Percentiles rank a stretch among this genome's conserved stretches.
phyloP scores from a whole-genome alignment of 495 filamentous ascomycete species.

The Xylaria nigripes region DNA sequence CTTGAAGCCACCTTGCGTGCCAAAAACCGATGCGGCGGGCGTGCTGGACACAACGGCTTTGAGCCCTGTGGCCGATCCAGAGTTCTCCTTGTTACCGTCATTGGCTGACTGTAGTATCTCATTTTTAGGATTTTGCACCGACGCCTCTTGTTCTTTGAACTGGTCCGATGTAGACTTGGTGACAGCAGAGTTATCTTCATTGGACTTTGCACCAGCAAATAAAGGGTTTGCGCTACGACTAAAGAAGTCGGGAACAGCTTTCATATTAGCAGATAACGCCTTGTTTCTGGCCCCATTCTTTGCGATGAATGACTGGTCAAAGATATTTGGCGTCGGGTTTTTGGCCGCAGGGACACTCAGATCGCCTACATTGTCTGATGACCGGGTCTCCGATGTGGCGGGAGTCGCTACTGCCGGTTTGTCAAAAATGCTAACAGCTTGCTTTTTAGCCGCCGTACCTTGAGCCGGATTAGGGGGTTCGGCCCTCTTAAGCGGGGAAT shows the following conservation, averaged over 20 bases:
- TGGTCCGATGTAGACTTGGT: conserved; percentile 14
- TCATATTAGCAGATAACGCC: conserved; percentile 2
- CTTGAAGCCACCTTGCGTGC: conserved; percentile 13
- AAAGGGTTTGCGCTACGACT: conserved; percentile 4
- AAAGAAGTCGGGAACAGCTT: conserved; percentile 15
- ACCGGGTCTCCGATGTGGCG: not conserved
- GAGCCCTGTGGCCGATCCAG: not conserved
- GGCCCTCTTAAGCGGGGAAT: conserved; percentile 17
- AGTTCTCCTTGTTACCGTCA: not conserved
- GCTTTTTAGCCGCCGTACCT: conserved; percentile 19
- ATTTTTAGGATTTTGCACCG: not conserved
- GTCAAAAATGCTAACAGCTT: conserved; percentile 12
- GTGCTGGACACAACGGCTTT: conserved; percentile 8
- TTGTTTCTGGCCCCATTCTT: not conserved
- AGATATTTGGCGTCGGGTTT: conserved; percentile 5
- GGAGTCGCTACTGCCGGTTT: not conserved
- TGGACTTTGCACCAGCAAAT: conserved; percentile 3
- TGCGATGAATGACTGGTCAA: conserved; percentile 11
- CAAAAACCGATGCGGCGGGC: conserved; percentile 24
- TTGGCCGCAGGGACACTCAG: not conserved
- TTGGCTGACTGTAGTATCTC: conserved; percentile 8
- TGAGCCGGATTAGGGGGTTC: conserved; percentile 16
- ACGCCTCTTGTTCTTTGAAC: not conserved
- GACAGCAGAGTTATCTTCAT: conserved; percentile 14
- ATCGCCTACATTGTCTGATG: not conserved